These are phyloP conservation scores for Petunia secreta DNA, from an alignment of 257 asterid species.

Conservation along the genomic window DNA sequence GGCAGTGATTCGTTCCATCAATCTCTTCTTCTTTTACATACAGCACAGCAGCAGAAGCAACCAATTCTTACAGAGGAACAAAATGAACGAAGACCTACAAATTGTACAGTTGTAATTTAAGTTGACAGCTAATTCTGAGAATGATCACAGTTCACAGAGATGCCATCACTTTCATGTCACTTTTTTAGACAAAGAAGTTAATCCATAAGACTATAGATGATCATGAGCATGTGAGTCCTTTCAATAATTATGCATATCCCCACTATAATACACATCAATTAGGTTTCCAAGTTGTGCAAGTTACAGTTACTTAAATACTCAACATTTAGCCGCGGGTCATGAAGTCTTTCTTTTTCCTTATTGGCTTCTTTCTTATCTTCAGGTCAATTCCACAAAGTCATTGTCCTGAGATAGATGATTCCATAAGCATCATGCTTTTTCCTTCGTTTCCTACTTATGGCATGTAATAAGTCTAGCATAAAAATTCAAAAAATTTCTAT, in stretches of 20 bases:
- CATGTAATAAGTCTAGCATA: not conserved
- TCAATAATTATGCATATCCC: slow-evolving; percentile 1
- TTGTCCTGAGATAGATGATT: not conserved
- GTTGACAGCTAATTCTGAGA: slow-evolving; percentile 15
- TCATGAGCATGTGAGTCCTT: not conserved
- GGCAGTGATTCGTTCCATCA: not conserved
- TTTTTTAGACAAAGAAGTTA: not conserved
- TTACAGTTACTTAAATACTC: not conserved
- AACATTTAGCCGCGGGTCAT: not conserved
- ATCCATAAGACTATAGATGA: not conserved
- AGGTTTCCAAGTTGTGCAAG: slow-evolving; percentile 22
- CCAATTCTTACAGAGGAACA: not conserved
- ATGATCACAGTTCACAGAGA: not conserved
- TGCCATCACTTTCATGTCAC: slow-evolving; percentile 1
- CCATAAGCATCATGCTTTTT: not conserved
- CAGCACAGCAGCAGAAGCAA: no score
- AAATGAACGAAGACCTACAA: not conserved
- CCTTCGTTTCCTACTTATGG: not conserved
- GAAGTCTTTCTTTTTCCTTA: not conserved
- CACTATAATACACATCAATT: not conserved
- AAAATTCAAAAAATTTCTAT: not conserved
- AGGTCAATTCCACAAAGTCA: not conserved
- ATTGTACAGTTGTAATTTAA: not conserved
- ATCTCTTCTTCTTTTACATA: no score
- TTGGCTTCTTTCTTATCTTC: not conserved